A percentile compares a stretch with the other conserved stretches of the same genome.
These are phyloP conservation scores for Chlamydomonas schloesseri DNA, from an alignment of 139 green algal species.

Conservation along the genomic window DNA sequence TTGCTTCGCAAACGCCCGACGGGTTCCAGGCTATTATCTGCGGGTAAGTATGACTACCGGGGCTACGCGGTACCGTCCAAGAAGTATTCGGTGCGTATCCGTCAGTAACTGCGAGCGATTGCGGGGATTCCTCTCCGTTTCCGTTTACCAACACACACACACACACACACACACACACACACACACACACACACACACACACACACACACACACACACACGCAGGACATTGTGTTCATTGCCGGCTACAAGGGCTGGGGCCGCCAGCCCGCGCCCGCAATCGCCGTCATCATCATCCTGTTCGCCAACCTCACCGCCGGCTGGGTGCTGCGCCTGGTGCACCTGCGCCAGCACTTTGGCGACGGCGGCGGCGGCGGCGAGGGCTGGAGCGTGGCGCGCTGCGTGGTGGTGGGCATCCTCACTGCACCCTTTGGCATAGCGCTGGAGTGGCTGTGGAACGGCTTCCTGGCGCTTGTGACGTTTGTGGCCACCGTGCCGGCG, in stretches of 20 bases:
- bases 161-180: too few relatives aligned
- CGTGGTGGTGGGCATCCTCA: not conserved
- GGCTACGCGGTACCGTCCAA: too few relatives aligned
- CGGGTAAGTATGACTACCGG: too few relatives aligned
- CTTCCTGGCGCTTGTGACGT: not conserved
- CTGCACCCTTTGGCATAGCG: not conserved
- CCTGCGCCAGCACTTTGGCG: not conserved
- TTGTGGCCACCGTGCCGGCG: not conserved
- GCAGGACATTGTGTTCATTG: not conserved
- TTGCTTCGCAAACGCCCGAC: too few relatives aligned
- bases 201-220: too few relatives aligned
- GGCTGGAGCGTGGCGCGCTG: not conserved
- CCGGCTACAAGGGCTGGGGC: not conserved
- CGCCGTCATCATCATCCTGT: not conserved
- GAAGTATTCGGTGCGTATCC: too few relatives aligned
- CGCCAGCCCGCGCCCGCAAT: not conserved
- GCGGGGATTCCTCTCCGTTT: too few relatives aligned
- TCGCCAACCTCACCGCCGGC: not conserved
- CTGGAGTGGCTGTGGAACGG: not conserved
- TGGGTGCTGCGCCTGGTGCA: not conserved
- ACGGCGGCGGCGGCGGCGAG: too few relatives aligned
- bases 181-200: too few relatives aligned
- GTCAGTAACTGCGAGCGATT: too few relatives aligned
- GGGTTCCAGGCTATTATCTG: too few relatives aligned
- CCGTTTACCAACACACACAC: too few relatives aligned